phyloP scores from a whole-genome alignment of 2,329 filamentous ascomycete genomes.

The Microdochium paspali region DNA sequence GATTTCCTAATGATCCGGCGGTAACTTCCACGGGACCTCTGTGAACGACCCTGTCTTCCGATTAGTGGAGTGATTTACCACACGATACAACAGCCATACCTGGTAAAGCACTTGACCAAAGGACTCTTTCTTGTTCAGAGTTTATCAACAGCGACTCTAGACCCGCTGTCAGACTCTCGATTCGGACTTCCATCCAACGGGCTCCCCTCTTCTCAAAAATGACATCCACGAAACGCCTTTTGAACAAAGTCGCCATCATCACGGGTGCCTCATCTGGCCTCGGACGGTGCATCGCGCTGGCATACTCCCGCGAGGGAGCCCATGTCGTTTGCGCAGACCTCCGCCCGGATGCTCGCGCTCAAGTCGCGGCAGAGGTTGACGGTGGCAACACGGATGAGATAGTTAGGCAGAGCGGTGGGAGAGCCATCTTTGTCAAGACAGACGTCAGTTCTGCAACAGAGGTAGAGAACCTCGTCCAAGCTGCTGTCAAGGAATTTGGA shows the following conservation, averaged over 20 bases:
- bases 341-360: constrained; percentile 11
- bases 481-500: constrained; percentile 24
- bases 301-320: constrained; percentile 28
- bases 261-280: constrained; percentile 36
- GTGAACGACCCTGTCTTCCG: no score
- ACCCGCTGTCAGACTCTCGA: no score
- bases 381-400: constrained; percentile 24
- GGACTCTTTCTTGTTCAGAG: no score
- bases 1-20: no score
- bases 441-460: constrained; percentile 28
- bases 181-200: no score
- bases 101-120: no score
- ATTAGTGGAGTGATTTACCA: no score
- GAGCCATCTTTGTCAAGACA: constrained; percentile 29
- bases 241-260: constrained; percentile 27
- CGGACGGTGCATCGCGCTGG: constrained; percentile 33
- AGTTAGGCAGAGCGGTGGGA: constrained; percentile 22
- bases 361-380: constrained; percentile 14
- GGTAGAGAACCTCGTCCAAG: constrained; percentile 25
- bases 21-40: no score
- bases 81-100: no score
- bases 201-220: no score
- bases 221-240: constrained; percentile 10
- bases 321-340: constrained; percentile 32
- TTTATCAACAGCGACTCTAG: no score